phyloP scores from a whole-genome alignment of 1,139 yeast genomes.

The Martiniozyma asiatica region DNA sequence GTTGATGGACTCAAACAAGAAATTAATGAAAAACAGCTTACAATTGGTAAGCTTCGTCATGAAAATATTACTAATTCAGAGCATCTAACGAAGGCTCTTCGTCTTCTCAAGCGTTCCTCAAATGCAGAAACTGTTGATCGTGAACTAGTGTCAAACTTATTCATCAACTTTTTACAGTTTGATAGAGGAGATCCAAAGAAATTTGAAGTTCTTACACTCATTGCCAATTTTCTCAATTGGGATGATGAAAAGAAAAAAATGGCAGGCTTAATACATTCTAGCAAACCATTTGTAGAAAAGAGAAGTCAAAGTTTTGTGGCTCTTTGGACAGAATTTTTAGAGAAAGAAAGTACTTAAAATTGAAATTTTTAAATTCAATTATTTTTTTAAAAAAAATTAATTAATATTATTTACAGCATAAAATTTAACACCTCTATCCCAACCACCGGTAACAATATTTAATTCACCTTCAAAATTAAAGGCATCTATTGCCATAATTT shows the following conservation, averaged over 20 bases:
- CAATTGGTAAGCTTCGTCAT: slow-evolving; percentile 83
- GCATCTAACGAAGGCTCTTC: slow-evolving; percentile 82
- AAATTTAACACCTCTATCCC: slow-evolving; percentile 69
- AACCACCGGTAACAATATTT: slow-evolving; percentile 54
- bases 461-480: slow-evolving; percentile 28
- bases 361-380: neutral
- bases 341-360: slow-evolving; percentile 49
- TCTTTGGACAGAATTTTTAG: slow-evolving; percentile 81
- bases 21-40: slow-evolving; percentile 60
- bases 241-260: slow-evolving; percentile 69
- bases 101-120: slow-evolving; percentile 64
- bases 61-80: slow-evolving; percentile 93
- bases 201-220: slow-evolving; percentile 78
- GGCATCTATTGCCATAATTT: slow-evolving; percentile 60
- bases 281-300: slow-evolving; percentile 18
- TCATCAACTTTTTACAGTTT: slow-evolving; percentile 72
- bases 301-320: slow-evolving; percentile 61
- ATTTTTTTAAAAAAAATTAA: neutral
- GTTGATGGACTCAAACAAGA: slow-evolving; percentile 34
- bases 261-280: slow-evolving; percentile 53
- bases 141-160: slow-evolving; percentile 74
- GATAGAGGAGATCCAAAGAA: slow-evolving; percentile 93
- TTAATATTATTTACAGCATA: too few species aligned
- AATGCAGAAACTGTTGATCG: slow-evolving; percentile 73
- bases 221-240: slow-evolving; percentile 80